These are phyloP conservation scores for Groenewaldozyma sp. DNA, from an alignment of 1,139 yeast genomes.

Conservation along the genomic window DNA sequence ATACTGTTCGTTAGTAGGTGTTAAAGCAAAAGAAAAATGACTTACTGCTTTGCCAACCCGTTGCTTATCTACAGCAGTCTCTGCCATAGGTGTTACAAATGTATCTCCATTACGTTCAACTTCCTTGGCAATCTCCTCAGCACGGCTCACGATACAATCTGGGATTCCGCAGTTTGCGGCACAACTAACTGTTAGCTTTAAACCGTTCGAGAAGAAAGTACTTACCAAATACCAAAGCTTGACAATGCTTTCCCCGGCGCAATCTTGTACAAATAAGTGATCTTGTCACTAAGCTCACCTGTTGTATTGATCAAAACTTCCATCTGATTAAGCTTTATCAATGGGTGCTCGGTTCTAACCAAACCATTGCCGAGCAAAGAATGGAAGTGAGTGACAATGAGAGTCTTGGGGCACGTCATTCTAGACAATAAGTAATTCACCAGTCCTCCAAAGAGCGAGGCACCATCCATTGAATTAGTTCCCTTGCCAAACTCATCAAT, in stretches of 20 bases:
- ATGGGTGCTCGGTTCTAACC: neutral
- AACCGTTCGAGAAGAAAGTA: neutral
- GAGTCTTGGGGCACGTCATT: neutral
- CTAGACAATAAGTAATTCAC: slow-evolving; percentile 43
- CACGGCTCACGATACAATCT: neutral
- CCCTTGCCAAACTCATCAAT: slow-evolving; percentile 64
- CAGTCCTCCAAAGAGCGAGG: slow-evolving; percentile 73
- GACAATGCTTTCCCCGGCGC: neutral
- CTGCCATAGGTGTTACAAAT: neutral
- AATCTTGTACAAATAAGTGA: slow-evolving; percentile 1
- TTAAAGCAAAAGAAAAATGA: neutral
- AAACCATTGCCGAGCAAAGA: slow-evolving; percentile 1
- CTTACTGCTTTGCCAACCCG: slow-evolving; percentile 2
- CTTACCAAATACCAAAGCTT: slow-evolving; percentile 3
- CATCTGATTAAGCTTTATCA: neutral
- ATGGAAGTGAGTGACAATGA: slow-evolving; percentile 1
- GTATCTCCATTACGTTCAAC: neutral
- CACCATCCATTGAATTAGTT: slow-evolving; percentile 86
- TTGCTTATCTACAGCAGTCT: neutral
- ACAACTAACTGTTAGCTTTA: neutral
- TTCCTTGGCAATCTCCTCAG: slow-evolving; percentile 1
- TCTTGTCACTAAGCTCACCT: neutral
- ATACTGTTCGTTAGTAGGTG: neutral
- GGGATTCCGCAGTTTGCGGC: slow-evolving; percentile 2
- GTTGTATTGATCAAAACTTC: neutral